These are phyloP conservation scores for Irpex sp. DNA, from an alignment of 1,284 basidiomycete species.

Conservation along the genomic window DNA sequence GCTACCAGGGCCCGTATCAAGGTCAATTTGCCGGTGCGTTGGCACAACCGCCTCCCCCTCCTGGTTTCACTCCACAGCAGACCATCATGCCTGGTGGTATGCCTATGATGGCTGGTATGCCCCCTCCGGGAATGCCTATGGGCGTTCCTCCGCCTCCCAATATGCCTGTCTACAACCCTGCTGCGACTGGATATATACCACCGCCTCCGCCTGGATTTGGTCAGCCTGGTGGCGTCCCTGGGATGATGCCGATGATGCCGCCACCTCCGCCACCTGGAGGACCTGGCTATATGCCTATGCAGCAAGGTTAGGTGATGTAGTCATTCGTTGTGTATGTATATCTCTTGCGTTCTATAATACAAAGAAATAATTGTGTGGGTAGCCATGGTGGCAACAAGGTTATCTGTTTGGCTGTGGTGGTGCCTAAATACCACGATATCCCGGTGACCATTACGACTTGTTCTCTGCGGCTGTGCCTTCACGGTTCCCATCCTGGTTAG, in stretches of 20 bases:
- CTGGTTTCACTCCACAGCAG: constrained; percentile 69
- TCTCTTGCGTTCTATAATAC: neutral
- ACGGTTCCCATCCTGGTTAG: too few relatives aligned
- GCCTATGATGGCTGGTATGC: constrained; percentile 38
- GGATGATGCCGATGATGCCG: constrained; percentile 31
- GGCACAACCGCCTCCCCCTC: constrained; percentile 60
- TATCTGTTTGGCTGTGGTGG: neutral
- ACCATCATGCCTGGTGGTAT: constrained; percentile 46
- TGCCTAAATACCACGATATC: too few relatives aligned
- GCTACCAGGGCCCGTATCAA: constrained; percentile 71
- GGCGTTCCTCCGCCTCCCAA: constrained; percentile 58
- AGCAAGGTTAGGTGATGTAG: neutral
- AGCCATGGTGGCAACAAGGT: neutral
- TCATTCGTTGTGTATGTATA: neutral
- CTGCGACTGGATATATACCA: constrained; percentile 24
- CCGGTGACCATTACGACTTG: too few relatives aligned
- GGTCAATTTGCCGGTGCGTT: constrained; percentile 87
- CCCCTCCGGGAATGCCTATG: constrained; percentile 23
- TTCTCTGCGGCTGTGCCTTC: too few relatives aligned
- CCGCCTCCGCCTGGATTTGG: constrained; percentile 35
- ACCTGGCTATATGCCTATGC: constrained; percentile 1
- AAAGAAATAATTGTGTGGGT: neutral
- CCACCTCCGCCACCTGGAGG: constrained; percentile 21
- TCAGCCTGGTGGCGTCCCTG: constrained; percentile 11
- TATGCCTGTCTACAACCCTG: constrained; percentile 21